Base-by-base conservation (phyloP, 2,329 filamentous ascomycete species). In the Botrytis paeoniae region DNA sequence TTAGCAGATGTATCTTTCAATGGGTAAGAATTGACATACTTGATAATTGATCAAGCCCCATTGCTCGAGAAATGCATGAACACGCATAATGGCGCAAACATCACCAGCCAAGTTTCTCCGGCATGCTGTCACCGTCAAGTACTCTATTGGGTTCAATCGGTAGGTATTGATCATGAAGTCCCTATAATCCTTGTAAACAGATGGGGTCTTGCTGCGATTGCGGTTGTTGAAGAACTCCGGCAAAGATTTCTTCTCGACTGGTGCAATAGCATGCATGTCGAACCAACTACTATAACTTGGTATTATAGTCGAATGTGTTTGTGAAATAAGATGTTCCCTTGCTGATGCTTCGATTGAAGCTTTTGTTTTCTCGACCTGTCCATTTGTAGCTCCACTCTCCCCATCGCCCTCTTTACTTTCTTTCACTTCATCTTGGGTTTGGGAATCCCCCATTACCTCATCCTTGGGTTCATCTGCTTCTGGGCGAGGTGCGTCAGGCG, bases 151-250 rank as follows among this genome's bases (percentile, higher is more conserved):
- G 81, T 98, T 99, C 73, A 99, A 85, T 54, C 96, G 92, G 83
- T 99, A 99, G 22, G 96, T 98, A 85, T 99, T 99, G 85, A 99
- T 94, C 96, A 99, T 99, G 81, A 99, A 99, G 81, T 99, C 96
- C 78, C 96, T 92, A 83, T 99, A 99, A 81, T 99, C 96, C 84
- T 98, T 98, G 86, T 99, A 99, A 35, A 98, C 93, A 66, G 94
- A 91, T 1, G 94, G 92, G 0, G 96, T 99, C 85, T 99, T 99
- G 89, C 96, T 98, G 79, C 96, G 92, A 84, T 99, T 99, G 74
- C 96, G 90, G 82, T 91, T 95, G 85, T 99, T 99, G 89, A 99
- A 99, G 84, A 98, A 99, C 82, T 99, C 96, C 32, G 95, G 94
- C 77, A 99, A 87, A 12, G 94, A 94, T 83, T 98, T 99, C 81